Base-by-base conservation (phyloP, 2,329 filamentous ascomycete species). In the Colletotrichum lindemuthianum region DNA sequence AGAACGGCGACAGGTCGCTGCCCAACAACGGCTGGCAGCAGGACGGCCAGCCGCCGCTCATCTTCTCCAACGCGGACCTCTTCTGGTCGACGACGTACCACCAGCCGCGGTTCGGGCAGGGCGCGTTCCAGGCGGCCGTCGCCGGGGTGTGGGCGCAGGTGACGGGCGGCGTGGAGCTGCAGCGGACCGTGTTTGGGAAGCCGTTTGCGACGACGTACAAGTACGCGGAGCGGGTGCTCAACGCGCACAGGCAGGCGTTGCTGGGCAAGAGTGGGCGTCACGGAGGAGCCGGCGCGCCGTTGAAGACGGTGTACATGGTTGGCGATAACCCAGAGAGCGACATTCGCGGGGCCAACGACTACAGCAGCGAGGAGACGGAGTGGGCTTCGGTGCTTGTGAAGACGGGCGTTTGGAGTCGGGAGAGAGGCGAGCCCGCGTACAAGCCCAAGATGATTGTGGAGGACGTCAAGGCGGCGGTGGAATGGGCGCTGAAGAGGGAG, bases 261-360 rank as follows among this genome's bases (percentile, higher is more conserved):
- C 79, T 88, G 52, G 32, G 56, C 53, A 16, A 65, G 66, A 24
- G 45, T 65, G 41, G 56, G 24, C 4, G 24, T 24, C 24, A 24
- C 69, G 13, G 59, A 44, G 48, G 53, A 4, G 43, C 59, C 41
- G 71, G 67, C 3, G 75, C 72, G 16, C 83, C 84, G n/a, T 77
- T 97, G 59, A 82, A 84, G 71, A 86, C 84, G 47, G 93, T 98
- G 10, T 98, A 97, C 78, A 98, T 98, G 95, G 87, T 98, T 45
- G 96, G 96, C 6, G 92, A 95, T 73, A 95, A 95, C 72, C 91
- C 92, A 6, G 92, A 92, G 73, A 96, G 91, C 70, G 96, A 99
- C 75, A 97, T 99, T 69, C 82, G 87, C 6, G 96, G 96, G 6
- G 94, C 92, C 16, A 97, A 97, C 74, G 84, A 86, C 49, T 97